Evolutionary conservation across 257 asterid genomes (phyloP).

Genomic region (Solanum chiquidenum): DNA sequence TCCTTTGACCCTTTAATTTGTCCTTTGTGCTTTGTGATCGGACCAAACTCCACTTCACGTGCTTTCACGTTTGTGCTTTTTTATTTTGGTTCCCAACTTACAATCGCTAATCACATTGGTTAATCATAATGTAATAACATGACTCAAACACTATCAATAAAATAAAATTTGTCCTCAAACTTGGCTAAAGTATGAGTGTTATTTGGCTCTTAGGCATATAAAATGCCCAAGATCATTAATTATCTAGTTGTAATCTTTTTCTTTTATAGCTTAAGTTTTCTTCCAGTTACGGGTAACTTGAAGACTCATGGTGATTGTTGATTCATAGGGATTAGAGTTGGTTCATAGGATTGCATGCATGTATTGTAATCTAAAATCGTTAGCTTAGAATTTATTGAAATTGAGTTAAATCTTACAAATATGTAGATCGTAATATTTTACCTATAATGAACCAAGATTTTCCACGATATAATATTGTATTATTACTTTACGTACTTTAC

Average conservation of each 20-base stretch:
- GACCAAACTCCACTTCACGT: accelerated
- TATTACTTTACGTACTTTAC: no score
- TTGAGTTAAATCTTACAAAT: neutral
- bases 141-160: neutral
- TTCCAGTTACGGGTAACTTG: accelerated
- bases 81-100: no score
- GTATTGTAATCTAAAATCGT: neutral
- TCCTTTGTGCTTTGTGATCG: no score
- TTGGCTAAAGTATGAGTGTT: neutral
- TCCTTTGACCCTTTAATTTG: no score
- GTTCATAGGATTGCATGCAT: neutral
- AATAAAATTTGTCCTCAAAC: neutral
- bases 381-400: neutral
- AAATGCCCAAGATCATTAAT: neutral
- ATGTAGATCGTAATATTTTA: no score
- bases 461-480: no score
- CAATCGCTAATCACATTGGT: neutral
- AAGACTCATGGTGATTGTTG: neutral
- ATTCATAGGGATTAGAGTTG: neutral
- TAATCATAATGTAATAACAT: neutral
- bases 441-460: neutral
- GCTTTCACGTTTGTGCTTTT: accelerated
- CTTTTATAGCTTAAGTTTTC: neutral
- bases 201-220: neutral
- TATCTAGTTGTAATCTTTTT: neutral